These are phyloP conservation scores for Phoma sp. DNA, from an alignment of 2,329 filamentous ascomycete genomes.

Conservation along the genomic window DNA sequence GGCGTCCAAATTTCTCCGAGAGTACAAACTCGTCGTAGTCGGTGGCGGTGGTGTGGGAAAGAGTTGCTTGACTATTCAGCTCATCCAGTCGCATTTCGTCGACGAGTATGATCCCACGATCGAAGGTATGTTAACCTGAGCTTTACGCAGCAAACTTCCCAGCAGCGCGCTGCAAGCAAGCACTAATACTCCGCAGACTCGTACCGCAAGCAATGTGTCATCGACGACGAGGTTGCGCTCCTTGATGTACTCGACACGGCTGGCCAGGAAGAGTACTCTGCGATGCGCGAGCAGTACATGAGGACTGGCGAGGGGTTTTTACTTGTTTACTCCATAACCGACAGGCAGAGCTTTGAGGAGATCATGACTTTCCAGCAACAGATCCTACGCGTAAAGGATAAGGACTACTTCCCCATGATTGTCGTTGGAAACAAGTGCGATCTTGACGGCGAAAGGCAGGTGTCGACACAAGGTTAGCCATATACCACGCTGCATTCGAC, in stretches of 20 bases:
- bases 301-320: constrained; percentile 97
- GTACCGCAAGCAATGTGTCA: constrained; percentile 99
- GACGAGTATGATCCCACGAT: constrained; percentile 99
- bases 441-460: constrained; percentile 89
- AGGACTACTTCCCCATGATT: constrained; percentile 99
- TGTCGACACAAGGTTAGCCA: constrained; percentile 83
- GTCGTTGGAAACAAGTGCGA: constrained; percentile 99
- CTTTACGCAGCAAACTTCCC: background rate
- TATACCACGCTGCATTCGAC: constrained; percentile 10
- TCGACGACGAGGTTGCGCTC: constrained; percentile 96
- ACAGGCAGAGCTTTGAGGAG: constrained; percentile 96
- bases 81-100: constrained; percentile 86
- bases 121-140: constrained; percentile 71
- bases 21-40: constrained; percentile 78
- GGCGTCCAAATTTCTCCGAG: constrained; percentile 56
- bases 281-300: constrained; percentile 99
- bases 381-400: constrained; percentile 97
- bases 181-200: constrained; percentile 69
- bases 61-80: constrained; percentile 96
- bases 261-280: constrained; percentile 98
- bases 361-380: constrained; percentile 99
- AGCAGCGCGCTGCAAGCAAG: background rate
- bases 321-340: constrained; percentile 97
- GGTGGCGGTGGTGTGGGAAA: constrained; percentile 98
- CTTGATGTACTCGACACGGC: constrained; percentile 98